phyloP scores from a whole-genome alignment of 495 filamentous ascomycete genomes.

The Thermochaetoides thermophila region DNA sequence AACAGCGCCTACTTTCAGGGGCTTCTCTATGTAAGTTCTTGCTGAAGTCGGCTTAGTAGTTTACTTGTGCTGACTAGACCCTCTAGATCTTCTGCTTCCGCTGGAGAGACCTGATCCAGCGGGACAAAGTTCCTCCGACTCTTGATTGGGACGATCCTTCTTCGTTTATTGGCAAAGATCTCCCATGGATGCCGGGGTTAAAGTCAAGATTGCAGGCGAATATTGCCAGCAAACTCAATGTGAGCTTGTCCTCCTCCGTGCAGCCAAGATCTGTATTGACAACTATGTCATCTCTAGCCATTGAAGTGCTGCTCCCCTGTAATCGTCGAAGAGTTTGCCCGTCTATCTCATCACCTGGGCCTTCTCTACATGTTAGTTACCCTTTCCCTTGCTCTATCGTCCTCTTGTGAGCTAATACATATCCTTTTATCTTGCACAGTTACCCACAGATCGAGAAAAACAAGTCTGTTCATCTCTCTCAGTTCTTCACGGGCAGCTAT shows the following conservation, averaged over 20 bases:
- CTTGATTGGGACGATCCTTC: slow-evolving; percentile 41
- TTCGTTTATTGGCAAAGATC: slow-evolving; percentile 42
- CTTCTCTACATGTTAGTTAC: slow-evolving; percentile 55
- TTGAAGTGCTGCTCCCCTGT: slow-evolving; percentile 88
- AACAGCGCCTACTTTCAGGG: slow-evolving; percentile 12
- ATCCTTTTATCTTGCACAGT: no score
- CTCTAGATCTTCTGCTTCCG: slow-evolving; percentile 94
- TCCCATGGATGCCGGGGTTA: slow-evolving; percentile 58
- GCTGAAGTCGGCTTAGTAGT: no score
- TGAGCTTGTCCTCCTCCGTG: slow-evolving; percentile 1
- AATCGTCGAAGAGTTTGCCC: slow-evolving; percentile 84
- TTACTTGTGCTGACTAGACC: not conserved
- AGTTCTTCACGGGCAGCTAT: slow-evolving; percentile 35
- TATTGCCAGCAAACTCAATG: slow-evolving; percentile 74
- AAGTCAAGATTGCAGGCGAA: slow-evolving; percentile 55
- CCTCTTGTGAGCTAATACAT: no score
- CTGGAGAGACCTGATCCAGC: slow-evolving; percentile 72
- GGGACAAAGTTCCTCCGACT: slow-evolving; percentile 24
- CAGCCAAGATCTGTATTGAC: not conserved
- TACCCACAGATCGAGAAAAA: slow-evolving; percentile 81
- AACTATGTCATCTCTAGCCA: slow-evolving; percentile 26
- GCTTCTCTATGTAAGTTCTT: slow-evolving; percentile 13
- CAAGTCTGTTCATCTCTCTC: slow-evolving; percentile 59
- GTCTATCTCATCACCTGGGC: slow-evolving; percentile 64
- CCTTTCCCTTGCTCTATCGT: not conserved